Conservation (phyloP, 805 yeast species). For the Kodamaea lidongshanica region DNA sequence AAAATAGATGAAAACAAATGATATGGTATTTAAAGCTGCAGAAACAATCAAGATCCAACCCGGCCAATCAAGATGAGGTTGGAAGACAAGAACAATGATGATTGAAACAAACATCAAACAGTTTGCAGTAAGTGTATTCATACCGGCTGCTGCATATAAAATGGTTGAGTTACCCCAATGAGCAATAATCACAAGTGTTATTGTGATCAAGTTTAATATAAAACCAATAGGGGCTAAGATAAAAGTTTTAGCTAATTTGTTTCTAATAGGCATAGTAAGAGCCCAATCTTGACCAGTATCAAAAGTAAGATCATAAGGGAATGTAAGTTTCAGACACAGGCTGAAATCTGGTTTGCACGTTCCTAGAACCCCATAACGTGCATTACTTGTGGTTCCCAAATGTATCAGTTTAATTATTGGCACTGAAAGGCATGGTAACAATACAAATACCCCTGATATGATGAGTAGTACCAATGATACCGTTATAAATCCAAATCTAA, state of each 20-base stretch:
- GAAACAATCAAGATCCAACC: slow-evolving; percentile 68
- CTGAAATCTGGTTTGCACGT: slow-evolving; percentile 38
- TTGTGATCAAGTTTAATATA: slow-evolving; percentile 45
- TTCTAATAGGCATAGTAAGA: slow-evolving; percentile 40
- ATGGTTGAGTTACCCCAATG: slow-evolving; percentile 20
- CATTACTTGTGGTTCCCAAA: slow-evolving; percentile 41
- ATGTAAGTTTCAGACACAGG: slow-evolving; percentile 40
- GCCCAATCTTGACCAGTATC: slow-evolving; percentile 41
- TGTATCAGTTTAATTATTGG: slow-evolving; percentile 50
- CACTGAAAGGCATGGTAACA: slow-evolving; percentile 54
- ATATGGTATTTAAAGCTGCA: slow-evolving; percentile 49
- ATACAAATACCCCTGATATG: slow-evolving; percentile 54
- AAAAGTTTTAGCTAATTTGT: slow-evolving; percentile 47
- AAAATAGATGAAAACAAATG: slow-evolving; percentile 41
- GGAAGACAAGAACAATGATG: slow-evolving; percentile 50
- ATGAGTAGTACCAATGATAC: slow-evolving; percentile 39
- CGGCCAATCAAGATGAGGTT: slow-evolving; percentile 65
- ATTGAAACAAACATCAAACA: slow-evolving; percentile 52
- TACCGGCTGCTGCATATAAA: too few relatives aligned
- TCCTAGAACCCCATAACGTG: slow-evolving; percentile 62
- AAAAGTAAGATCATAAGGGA: slow-evolving; percentile 32
- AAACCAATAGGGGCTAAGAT: slow-evolving; percentile 64
- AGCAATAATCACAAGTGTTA: slow-evolving; percentile 19
- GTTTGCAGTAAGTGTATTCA: too few relatives aligned
- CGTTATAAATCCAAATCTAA: slow-evolving; percentile 29